These are phyloP conservation scores for Pisolithus orientalis DNA, from an alignment of 768 basidiomycete genomes.

Conservation along the genomic window DNA sequence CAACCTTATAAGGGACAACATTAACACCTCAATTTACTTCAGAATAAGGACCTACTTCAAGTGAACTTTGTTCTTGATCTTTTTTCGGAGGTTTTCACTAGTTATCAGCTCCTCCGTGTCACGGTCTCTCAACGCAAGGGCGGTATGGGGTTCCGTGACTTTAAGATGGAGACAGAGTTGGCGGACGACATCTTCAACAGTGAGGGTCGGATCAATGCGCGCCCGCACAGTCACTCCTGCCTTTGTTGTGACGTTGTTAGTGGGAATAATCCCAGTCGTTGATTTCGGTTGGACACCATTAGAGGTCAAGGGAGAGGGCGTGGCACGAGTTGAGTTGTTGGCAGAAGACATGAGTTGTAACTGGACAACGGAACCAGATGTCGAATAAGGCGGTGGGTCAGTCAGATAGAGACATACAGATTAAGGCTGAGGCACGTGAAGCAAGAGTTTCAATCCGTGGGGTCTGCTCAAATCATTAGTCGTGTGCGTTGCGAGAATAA, in stretches of 20 bases:
- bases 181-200: slow-evolving; percentile 78
- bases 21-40: not conserved
- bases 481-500: slow-evolving; percentile 3
- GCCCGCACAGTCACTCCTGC: slow-evolving; percentile 73
- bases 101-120: slow-evolving; percentile 81
- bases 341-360: slow-evolving; percentile 22
- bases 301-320: slow-evolving; percentile 20
- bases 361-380: slow-evolving; percentile 22
- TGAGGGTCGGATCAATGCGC: slow-evolving; percentile 78
- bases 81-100: slow-evolving; percentile 77
- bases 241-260: slow-evolving; percentile 76
- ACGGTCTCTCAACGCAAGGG: slow-evolving; percentile 72
- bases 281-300: slow-evolving; percentile 36
- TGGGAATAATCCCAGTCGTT: slow-evolving; percentile 55
- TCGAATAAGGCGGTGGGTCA: slow-evolving; percentile 5
- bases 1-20: slow-evolving; percentile 41
- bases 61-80: slow-evolving; percentile 72
- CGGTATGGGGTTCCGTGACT: slow-evolving; percentile 63
- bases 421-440: not conserved
- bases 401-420: not conserved
- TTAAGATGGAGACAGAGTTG: slow-evolving; percentile 79
- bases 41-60: slow-evolving; percentile 53
- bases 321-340: slow-evolving; percentile 25
- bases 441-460: not conserved
- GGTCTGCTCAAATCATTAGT: slow-evolving; percentile 1